phyloP scores from a whole-genome alignment of 352 stramenopile genomes.

The Peronospora farinosa region DNA sequence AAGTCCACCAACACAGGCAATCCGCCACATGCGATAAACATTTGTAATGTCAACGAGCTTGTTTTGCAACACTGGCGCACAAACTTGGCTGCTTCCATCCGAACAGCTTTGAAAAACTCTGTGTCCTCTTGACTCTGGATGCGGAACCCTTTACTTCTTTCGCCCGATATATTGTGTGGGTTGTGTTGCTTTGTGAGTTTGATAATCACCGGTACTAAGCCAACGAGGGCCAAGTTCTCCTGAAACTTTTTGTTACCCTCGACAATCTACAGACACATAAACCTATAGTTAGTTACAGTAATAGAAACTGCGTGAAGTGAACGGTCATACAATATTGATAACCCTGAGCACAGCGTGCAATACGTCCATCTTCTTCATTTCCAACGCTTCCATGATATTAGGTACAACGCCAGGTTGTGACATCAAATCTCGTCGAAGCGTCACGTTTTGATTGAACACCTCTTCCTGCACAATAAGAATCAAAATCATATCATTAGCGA shows the following conservation, averaged over 20 bases:
- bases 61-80: constrained; percentile 85
- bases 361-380: constrained; percentile 88
- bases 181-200: constrained; percentile 71
- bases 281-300: constrained; percentile 2
- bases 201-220: constrained; percentile 88
- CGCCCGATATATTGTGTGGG: constrained; percentile 22
- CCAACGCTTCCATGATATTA: constrained; percentile 90
- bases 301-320: background rate
- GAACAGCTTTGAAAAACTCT: constrained; percentile 51
- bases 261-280: constrained; percentile 53
- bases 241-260: constrained; percentile 88
- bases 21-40: constrained; percentile 90
- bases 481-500: background rate
- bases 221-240: constrained; percentile 87
- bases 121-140: constrained; percentile 14
- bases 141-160: constrained; percentile 15
- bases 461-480: constrained; percentile 39
- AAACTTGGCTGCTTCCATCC: constrained; percentile 84
- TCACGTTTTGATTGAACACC: constrained; percentile 72
- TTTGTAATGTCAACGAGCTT: constrained; percentile 85
- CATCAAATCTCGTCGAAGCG: constrained; percentile 75
- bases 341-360: constrained; percentile 80
- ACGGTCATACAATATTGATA: constrained; percentile 63
- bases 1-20: constrained; percentile 84
- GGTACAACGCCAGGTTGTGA: constrained; percentile 88